phyloP scores from a whole-genome alignment of 2,329 filamentous ascomycete genomes.

The Colletotrichum paranaense region DNA sequence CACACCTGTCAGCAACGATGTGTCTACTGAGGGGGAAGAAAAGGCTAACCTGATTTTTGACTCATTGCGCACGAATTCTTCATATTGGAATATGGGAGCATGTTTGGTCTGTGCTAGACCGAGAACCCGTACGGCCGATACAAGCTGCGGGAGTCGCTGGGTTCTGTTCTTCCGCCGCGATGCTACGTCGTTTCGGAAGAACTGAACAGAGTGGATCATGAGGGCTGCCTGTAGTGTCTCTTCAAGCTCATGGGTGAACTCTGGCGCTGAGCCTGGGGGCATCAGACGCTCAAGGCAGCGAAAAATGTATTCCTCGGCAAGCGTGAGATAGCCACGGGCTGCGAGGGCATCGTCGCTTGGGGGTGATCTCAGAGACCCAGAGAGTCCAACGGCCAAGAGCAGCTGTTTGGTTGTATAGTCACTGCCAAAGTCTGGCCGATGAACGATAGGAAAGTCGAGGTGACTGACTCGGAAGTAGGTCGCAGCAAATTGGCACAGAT shows the following conservation, averaged over 20 bases:
- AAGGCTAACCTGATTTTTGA: conserved; percentile 37
- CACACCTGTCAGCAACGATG: not conserved
- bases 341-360: conserved; percentile 37
- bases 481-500: conserved; percentile 36
- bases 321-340: conserved; percentile 23
- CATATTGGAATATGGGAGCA: conserved; percentile 23
- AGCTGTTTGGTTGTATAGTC: conserved; percentile 31
- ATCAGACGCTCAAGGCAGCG: conserved; percentile 25
- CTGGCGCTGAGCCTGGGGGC: not conserved
- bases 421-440: conserved; percentile 40
- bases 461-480: conserved; percentile 43
- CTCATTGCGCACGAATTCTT: conserved; percentile 37
- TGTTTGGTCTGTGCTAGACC: conserved; percentile 34
- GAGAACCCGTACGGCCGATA: conserved; percentile 35
- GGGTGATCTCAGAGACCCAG: conserved; percentile 35
- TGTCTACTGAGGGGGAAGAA: not conserved
- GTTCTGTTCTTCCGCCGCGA: conserved; percentile 25
- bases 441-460: conserved; percentile 42
- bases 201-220: conserved; percentile 38
- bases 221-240: conserved; percentile 42
- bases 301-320: conserved; percentile 39
- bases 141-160: conserved; percentile 37
- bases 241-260: conserved; percentile 16
- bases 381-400: conserved; percentile 36
- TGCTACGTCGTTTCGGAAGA: conserved; percentile 35